phyloP scores from a whole-genome alignment of 805 yeast genomes.

The Maudiozyma pseudohumilis region DNA sequence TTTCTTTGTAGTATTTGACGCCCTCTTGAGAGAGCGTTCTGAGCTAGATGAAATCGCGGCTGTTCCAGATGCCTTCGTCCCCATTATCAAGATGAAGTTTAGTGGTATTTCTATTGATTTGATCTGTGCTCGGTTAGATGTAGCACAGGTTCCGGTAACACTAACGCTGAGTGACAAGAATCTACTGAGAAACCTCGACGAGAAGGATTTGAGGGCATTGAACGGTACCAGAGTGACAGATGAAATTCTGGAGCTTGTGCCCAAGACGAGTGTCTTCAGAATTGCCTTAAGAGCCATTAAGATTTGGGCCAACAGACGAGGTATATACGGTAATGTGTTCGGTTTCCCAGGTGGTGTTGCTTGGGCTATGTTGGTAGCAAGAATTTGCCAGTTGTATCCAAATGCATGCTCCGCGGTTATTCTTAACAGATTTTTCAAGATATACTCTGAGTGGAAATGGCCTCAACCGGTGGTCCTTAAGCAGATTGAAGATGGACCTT shows the following conservation, averaged over 20 bases:
- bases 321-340: slow-evolving; percentile 86
- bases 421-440: slow-evolving; percentile 79
- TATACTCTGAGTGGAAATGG: slow-evolving; percentile 90
- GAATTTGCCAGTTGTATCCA: slow-evolving; percentile 93
- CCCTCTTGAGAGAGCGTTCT: slow-evolving; percentile 55
- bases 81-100: slow-evolving; percentile 82
- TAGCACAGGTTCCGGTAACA: slow-evolving; percentile 71
- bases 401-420: slow-evolving; percentile 90
- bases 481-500: slow-evolving; percentile 93
- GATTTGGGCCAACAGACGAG: slow-evolving; percentile 94
- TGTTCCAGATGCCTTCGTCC: slow-evolving; percentile 97
- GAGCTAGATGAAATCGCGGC: slow-evolving; percentile 87
- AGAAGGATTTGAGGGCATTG: slow-evolving; percentile 76
- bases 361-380: slow-evolving; percentile 99
- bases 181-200: slow-evolving; percentile 77
- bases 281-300: slow-evolving; percentile 88
- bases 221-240: slow-evolving; percentile 98
- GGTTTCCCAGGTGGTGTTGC: slow-evolving; percentile 99
- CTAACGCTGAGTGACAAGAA: slow-evolving; percentile 78
- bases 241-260: slow-evolving; percentile 80
- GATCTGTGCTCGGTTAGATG: slow-evolving; percentile 71
- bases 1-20: slow-evolving; percentile 74
- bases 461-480: slow-evolving; percentile 94
- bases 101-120: slow-evolving; percentile 90
- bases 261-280: slow-evolving; percentile 85